Percentiles rank a stretch among this genome's conserved stretches.
Conservation (phyloP, 192 early-diverging fungal species). For the Thoreauomyces humboldtii region DNA sequence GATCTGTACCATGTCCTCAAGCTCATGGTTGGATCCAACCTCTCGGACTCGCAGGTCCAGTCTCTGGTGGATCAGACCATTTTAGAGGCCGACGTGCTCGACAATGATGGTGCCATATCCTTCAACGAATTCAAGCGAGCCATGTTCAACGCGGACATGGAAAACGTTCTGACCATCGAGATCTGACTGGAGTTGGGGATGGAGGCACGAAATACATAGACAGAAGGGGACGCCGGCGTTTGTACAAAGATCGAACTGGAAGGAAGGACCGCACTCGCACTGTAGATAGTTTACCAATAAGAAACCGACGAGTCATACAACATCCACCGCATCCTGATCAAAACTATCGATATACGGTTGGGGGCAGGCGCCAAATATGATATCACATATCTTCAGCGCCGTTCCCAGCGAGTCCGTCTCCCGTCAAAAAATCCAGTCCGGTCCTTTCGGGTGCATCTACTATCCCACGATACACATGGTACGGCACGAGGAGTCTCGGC, state of each 20-base stretch:
- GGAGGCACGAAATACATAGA: too few relatives aligned
- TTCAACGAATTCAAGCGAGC: slow-evolving; percentile 49
- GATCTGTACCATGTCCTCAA: slow-evolving; percentile 44
- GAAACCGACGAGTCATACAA: too few relatives aligned
- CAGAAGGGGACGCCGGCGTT: too few relatives aligned
- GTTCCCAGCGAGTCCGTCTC: slow-evolving; percentile 13
- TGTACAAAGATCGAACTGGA: too few relatives aligned
- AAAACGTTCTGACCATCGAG: slow-evolving; percentile 37
- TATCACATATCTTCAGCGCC: too few relatives aligned
- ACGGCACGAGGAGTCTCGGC: slow-evolving; percentile 16
- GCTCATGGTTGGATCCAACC: slow-evolving; percentile 40
- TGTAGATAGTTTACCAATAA: too few relatives aligned
- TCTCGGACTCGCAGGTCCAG: slow-evolving; percentile 38
- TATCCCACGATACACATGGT: slow-evolving; percentile 16
- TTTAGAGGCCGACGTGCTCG: slow-evolving; percentile 41
- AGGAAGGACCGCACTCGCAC: too few relatives aligned
- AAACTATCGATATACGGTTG: too few relatives aligned
- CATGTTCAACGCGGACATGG: slow-evolving; percentile 40
- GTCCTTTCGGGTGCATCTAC: background rate
- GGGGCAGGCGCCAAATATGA: too few relatives aligned
- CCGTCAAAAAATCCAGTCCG: slow-evolving; percentile 21
- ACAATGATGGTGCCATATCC: slow-evolving; percentile 46
- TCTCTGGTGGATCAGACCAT: slow-evolving; percentile 48
- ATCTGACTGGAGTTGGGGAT: too few relatives aligned
- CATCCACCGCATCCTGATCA: too few relatives aligned